These are phyloP conservation scores for Hymenoscyphus albidus DNA, from an alignment of 2,329 filamentous ascomycete genomes.

Conservation along the genomic window DNA sequence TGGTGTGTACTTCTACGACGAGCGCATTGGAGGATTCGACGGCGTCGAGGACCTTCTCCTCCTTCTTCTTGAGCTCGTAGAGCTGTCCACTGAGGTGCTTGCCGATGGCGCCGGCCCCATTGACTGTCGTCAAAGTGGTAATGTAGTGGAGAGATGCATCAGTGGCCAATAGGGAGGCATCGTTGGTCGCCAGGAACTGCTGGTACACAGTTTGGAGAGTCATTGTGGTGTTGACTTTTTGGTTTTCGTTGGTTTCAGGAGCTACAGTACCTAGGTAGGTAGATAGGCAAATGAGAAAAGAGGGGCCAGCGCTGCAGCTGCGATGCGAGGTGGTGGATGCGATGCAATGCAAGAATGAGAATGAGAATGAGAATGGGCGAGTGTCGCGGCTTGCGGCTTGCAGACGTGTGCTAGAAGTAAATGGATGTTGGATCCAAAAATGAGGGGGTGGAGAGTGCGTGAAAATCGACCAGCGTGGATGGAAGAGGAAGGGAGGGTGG, in stretches of 20 bases:
- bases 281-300: not conserved
- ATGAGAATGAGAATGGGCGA: not conserved
- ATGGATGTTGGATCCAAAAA: not conserved
- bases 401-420: not conserved
- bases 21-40: constrained; percentile 69
- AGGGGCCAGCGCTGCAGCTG: not conserved
- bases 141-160: constrained; percentile 80
- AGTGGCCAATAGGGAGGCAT: constrained; percentile 57
- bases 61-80: constrained; percentile 77
- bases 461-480: not conserved
- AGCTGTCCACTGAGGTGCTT: constrained; percentile 72
- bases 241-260: not conserved
- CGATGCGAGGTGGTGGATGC: not conserved
- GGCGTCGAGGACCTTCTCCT: constrained; percentile 68
- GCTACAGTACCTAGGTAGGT: not conserved
- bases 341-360: not conserved
- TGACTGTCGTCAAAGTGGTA: constrained; percentile 74
- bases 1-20: constrained; percentile 76
- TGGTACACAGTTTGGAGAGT: constrained; percentile 57
- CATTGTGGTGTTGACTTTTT: constrained; percentile 36
- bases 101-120: constrained; percentile 69
- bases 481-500: not conserved
- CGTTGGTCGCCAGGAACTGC: constrained; percentile 67
- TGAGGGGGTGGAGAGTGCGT: not conserved
- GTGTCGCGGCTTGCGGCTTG: not conserved